Evolutionary conservation across 2,329 filamentous ascomycete genomes (phyloP), one percentile per base, ranked within the genome.

Genomic region (Curvularia lunata): DNA sequence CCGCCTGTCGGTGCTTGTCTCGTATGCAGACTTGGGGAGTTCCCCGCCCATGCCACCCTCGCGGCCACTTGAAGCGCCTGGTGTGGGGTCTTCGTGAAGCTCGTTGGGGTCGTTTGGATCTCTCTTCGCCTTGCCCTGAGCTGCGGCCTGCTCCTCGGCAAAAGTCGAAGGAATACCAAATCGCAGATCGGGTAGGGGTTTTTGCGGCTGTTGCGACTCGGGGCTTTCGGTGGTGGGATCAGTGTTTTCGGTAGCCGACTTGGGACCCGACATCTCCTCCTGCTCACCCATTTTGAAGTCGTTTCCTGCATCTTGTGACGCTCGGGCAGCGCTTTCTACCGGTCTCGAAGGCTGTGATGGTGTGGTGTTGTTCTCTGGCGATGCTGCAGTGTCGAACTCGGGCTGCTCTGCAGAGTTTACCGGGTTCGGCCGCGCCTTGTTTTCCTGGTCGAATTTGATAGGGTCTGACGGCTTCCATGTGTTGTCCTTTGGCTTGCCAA

Each of bases 161-260:
- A 97, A 84, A 1, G 93, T 97, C 1, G 93, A 97, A 0, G 94
- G 94, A 62, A 98, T 96, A 63, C 94, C 94, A 72, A 94, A 89
- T n/a, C 92, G 95, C 43, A 98, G 83, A 74, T 98, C 93, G 52
- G 94, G 94, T 12, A 97, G 85, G 52, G 91, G 88, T 69, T 88
- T 84, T 16, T 72, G 74, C 51, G 85, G 82, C 23, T 86, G 82
- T 65, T 84, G 77, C 49, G 57, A 41, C 38, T 64, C 58, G 38
- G 64, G 52, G 50, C 81, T 77, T 42, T 81, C 77, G 53, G 78
- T 69, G 48, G 75, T 69, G 58, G 78, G 65, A 38, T 75, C 69
- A 25, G 74, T 77, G 59, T 81, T 76, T 21, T 67, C 65, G 37
- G 63, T 48, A 70, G 70, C 69, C 55, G 66, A 70, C 65, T 64